Evolutionary conservation across 768 basidiomycete species (phyloP).

Genomic region (Suillus sp.): DNA sequence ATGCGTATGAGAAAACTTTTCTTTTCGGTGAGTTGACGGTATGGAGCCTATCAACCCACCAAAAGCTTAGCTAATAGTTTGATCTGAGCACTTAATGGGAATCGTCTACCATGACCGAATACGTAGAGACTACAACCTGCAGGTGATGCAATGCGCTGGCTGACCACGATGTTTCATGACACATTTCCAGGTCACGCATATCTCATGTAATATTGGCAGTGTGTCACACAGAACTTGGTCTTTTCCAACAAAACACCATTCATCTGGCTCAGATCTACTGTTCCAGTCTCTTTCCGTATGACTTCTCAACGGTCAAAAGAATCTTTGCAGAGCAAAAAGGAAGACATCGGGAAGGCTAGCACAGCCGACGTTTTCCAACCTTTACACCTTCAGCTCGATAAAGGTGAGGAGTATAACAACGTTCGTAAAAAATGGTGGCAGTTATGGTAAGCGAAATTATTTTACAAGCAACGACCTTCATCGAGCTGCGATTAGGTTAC

Average conservation of each 20-base stretch:
- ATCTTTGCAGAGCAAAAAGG: background rate
- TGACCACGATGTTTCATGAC: background rate
- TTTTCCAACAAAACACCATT: background rate
- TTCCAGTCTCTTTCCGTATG: background rate
- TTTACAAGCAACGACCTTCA: background rate
- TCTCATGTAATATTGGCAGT: too few species aligned
- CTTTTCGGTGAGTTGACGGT: background rate
- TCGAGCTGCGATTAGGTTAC: slow-evolving; percentile 46
- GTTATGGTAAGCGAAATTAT: slow-evolving; percentile 44
- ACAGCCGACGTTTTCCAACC: background rate
- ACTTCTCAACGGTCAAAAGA: background rate
- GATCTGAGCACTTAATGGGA: background rate
- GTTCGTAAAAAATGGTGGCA: slow-evolving; percentile 55
- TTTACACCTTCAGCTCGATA: slow-evolving; percentile 39
- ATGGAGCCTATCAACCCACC: background rate
- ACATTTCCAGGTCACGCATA: background rate
- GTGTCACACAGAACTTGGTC: background rate
- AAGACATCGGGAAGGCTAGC: background rate
- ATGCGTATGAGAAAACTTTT: background rate
- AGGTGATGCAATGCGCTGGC: too few species aligned
- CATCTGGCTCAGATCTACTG: background rate
- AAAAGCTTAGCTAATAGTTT: background rate
- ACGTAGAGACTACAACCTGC: too few species aligned
- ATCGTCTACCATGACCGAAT: background rate
- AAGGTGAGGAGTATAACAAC: slow-evolving; percentile 40